A percentile compares a stretch with the other conserved stretches of the same genome.
phyloP scores from a whole-genome alignment of 192 early-diverging fungal genomes.

The Coemansia sp. region DNA sequence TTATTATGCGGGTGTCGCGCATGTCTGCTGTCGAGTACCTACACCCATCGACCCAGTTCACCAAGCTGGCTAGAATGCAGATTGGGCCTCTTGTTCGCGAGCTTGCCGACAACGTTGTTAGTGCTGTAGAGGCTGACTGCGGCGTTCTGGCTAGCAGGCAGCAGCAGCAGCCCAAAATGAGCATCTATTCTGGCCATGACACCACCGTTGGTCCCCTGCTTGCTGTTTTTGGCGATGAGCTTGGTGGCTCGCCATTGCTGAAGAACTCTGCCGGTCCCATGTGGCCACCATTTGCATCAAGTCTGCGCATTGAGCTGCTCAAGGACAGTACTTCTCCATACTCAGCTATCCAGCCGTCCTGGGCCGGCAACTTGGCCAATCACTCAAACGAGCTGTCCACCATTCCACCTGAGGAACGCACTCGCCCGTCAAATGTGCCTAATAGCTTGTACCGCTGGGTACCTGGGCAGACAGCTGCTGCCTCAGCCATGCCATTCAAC shows the following conservation, averaged over 20 bases:
- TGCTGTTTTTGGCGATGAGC: constrained; percentile 28
- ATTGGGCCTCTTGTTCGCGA: constrained; percentile 35
- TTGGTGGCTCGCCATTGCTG: background rate
- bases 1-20: constrained; percentile 22
- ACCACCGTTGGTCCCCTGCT: constrained; percentile 44
- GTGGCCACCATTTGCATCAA: constrained; percentile 44
- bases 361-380: constrained; percentile 42
- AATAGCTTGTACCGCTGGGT: constrained; percentile 36
- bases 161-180: constrained; percentile 16
- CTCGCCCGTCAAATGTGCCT: constrained; percentile 29
- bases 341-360: constrained; percentile 23
- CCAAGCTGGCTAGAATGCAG: constrained; percentile 32
- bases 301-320: constrained; percentile 47
- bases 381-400: constrained; percentile 10
- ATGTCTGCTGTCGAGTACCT: constrained; percentile 22
- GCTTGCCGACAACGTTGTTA: constrained; percentile 25
- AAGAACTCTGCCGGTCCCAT: background rate
- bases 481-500: background rate
- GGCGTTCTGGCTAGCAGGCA: background rate
- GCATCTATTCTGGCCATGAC: constrained; percentile 54
- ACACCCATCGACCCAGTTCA: constrained; percentile 13
- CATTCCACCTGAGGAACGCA: constrained; percentile 23
- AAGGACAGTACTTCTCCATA: constrained; percentile 29
- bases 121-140: constrained; percentile 35
- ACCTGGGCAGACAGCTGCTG: background rate